Base-by-base conservation (phyloP, 106 monocot genomes). In the Apostasia shenzhenica region DNA sequence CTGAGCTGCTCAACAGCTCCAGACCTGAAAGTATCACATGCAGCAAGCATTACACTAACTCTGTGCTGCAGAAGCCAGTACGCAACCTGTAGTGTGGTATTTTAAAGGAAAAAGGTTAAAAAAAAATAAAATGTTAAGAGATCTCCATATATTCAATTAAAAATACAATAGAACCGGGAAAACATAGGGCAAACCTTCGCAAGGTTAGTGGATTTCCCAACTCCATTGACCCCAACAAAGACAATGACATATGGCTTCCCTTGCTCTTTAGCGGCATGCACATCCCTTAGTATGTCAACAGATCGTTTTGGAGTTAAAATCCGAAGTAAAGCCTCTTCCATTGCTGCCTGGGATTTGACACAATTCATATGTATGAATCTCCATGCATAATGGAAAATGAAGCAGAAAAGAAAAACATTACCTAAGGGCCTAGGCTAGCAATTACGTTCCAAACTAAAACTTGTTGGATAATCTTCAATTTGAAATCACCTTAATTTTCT, bases 1-100 rank as follows among this genome's bases (percentile, higher is more conserved):
- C 97, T 77, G 6, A 97, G 89, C 78, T 97, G 97, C 75, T 97
- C 97, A 67, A 97, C 97, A 77, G 97, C 97, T 77, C 97, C 97
- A 60, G 97, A 97, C 61, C 97, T 83, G 57, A 97, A 97, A 40
- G 97, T 97, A 74, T 97, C 97, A 73, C 97, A 97, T 45, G 97
- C 97, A 71, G 97, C 92, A 69, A 97, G 68, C 86, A 82, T 92
- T 26, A 97, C 97, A 77, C 77, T 97, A 37, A 92, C 63, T 40
- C 92, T 70, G 52, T 97, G 97, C 79, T 97, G 97, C 55, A 81
- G 73, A 75, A 97, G 97, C 97, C 97, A 97, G 71, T 97, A 97
- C 40, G 97, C 92, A 68, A 92, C 97, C 97, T 97, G 80, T 45
- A 14, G 48, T 49, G 37, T 43, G 6, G 5, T 9, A 65, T 65